phyloP scores from a whole-genome alignment of 257 asterid species.

The Apocynum venetum region DNA sequence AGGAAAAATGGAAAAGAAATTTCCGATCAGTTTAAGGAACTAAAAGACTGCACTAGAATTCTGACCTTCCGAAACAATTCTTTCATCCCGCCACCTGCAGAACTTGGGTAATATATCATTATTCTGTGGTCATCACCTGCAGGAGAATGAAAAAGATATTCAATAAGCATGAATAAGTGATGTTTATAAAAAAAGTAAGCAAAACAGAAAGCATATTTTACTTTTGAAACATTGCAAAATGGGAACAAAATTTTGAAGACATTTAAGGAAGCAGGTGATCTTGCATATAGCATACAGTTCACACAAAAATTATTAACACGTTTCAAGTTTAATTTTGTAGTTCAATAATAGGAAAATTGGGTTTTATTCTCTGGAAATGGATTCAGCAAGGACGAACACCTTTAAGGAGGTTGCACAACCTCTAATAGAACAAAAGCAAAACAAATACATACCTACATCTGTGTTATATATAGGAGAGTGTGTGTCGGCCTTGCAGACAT shows the following conservation, averaged over 20 bases:
- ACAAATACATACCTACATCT: not conserved
- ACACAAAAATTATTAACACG: not conserved
- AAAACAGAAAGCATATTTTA: not conserved
- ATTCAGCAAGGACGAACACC: not conserved
- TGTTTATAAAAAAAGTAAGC: not conserved
- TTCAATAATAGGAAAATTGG: not conserved
- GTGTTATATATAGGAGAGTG: not conserved
- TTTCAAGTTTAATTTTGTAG: not conserved
- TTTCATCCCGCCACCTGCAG: slow-evolving; percentile 99
- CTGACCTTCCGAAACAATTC: slow-evolving; percentile 91
- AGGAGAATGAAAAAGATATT: slow-evolving; percentile 26
- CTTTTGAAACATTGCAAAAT: not conserved
- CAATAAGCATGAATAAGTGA: slow-evolving; percentile 15
- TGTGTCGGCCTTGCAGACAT: not conserved
- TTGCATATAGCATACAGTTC: not conserved
- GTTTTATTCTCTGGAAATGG: not conserved
- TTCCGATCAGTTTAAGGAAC: not conserved
- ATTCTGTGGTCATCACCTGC: slow-evolving; percentile 97
- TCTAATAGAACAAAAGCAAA: not conserved
- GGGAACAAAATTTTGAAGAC: not conserved
- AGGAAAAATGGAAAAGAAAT: not conserved
- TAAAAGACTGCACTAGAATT: not conserved
- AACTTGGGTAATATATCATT: slow-evolving; percentile 96
- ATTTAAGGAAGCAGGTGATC: not conserved
- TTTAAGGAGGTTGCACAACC: not conserved